A percentile compares a stretch with the other conserved stretches of the same genome.
Conservation (phyloP, 768 basidiomycete genomes). For the Lactarius vividus region DNA sequence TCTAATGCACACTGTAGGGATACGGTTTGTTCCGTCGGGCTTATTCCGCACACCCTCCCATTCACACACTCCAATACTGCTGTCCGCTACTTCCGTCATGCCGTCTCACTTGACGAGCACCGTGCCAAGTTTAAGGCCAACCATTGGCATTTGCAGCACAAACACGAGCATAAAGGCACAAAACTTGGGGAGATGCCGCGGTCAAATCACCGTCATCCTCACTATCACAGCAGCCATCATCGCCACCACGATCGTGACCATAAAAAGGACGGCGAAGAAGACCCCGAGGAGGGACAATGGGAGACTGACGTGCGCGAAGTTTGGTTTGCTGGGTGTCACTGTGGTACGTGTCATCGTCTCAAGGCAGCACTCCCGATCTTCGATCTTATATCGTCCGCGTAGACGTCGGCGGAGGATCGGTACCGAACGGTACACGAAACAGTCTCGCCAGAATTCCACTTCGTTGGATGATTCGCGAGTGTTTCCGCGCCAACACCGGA, state of each 20-base stretch:
- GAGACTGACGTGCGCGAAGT: conserved; percentile 69
- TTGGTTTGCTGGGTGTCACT: conserved; percentile 77
- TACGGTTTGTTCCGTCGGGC: conserved; percentile 66
- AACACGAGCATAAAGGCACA: conserved; percentile 44
- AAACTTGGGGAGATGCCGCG: conserved; percentile 50
- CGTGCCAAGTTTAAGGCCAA: conserved; percentile 52
- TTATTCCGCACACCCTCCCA: conserved; percentile 61
- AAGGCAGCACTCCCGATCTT: not conserved
- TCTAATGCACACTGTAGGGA: conserved; percentile 47
- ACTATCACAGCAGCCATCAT: conserved; percentile 10
- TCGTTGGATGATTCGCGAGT: conserved; percentile 55
- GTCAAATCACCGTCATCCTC: conserved; percentile 31
- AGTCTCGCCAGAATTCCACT: conserved; percentile 68
- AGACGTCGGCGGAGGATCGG: conserved; percentile 78
- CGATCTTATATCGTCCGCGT: conserved; percentile 1
- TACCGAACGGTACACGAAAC: conserved; percentile 52
- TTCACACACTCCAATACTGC: conserved; percentile 61
- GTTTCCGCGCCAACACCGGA: conserved; percentile 46
- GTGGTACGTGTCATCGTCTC: conserved; percentile 43
- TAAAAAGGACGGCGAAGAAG: conserved; percentile 38
- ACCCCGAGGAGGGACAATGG: conserved; percentile 37
- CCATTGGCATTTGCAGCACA: conserved; percentile 31
- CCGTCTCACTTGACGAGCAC: conserved; percentile 65
- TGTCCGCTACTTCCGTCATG: conserved; percentile 68
- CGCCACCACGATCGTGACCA: conserved; percentile 33